Evolutionary conservation across 2,329 filamentous ascomycete species (phyloP), one percentile per base, ranked within the genome.

Genomic region (Alternaria dauci): DNA sequence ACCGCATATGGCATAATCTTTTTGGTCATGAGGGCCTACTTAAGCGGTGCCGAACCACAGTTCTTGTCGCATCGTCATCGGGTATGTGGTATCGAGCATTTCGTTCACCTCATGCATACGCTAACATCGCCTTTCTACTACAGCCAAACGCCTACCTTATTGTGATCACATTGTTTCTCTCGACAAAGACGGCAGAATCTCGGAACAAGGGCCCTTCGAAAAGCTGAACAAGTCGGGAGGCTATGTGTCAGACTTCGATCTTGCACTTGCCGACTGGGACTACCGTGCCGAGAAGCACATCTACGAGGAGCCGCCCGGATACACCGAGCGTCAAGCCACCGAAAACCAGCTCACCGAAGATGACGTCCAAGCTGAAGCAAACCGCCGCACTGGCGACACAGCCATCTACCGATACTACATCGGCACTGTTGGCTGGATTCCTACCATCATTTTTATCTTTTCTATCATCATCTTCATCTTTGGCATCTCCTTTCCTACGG

Each of bases 21-120:
- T 75, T 85, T 39, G 82, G 83, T 3, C 70, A 68, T 12, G 70
- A 81, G n/a, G 83, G 83, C 12, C 71, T 85, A 6, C 68, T 86
- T 1, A 77, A 80, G 28, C 73, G 77, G 42, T 76, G 77, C 47
- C 72, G 76, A 32, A 69, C 73, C 0, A 77, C 75, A 12, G 71
- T 77, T n/a, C 60, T 77, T 25, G 69, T 76, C 26, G 71, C 74
- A 26, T 76, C 74, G 6, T 76, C 74, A 12, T 75, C 74, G 20
- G 39, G 39, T 42, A 62, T 72, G 75, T 66, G 43, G 68, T 65
- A 23, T 9, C 9, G 5, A 12, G n/a, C 28, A 16, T 26, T n/a
- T 32, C 57, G 23, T n/a, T 14, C 34, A 12, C 16, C 34, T 25
- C 2, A 11, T n/a, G 28, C 26, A 34, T 30, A n/a, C 14, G 11